Evolutionary conservation across 352 stramenopile genomes (phyloP), one percentile per base, ranked within the genome.

Genomic region (Globisporangium radiosum): DNA sequence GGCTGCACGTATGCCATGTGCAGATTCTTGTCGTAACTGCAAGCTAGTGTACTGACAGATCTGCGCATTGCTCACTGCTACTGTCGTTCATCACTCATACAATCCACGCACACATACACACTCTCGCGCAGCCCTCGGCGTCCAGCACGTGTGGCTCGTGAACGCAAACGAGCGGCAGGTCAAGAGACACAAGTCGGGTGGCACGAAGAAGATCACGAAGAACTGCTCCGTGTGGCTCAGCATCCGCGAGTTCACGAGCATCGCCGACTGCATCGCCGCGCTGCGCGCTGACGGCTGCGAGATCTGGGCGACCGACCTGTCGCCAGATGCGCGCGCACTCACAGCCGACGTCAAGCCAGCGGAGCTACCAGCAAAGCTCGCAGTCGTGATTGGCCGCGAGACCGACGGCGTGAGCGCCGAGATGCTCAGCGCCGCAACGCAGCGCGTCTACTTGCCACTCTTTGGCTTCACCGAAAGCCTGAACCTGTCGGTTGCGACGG

Each of bases 391-490:
- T 63, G 94, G 94, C 38, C 94, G 91, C 0, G 94, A 98, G 73
- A 92, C 78, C 15, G 88, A 97, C 60, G 94, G 94, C 40, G 92
- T 96, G 56, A 95, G 87, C 45, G 54, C 57, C 11, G 86, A 97
- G 67, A 96, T 98, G 80, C 75, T 97, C 43, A 60, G 77, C 33
- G 72, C 78, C 7, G 88, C 89, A 7, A 85, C 97, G 66, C 69
- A 85, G 65, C 85, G 92, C 25, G 87, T 98, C 4, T 98, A 97
- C 68, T 81, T 98, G 54, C 94, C 94, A 25, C 80, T 97, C 48
- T 81, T 92, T 54, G 94, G 94, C 43, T 98, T 97, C 80, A 94
- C 89, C 9, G 94, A 98, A 74, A 97, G 85, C 44, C 73, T 98
- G 33, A 98, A 98, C 70, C 63, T 98, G 48, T 94, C 76, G 57